Percentiles rank a stretch among this genome's conserved stretches.
Evolutionary conservation across 1,284 basidiomycete species (phyloP).

Genomic region (Cutaneotrichosporon dermatis): DNA sequence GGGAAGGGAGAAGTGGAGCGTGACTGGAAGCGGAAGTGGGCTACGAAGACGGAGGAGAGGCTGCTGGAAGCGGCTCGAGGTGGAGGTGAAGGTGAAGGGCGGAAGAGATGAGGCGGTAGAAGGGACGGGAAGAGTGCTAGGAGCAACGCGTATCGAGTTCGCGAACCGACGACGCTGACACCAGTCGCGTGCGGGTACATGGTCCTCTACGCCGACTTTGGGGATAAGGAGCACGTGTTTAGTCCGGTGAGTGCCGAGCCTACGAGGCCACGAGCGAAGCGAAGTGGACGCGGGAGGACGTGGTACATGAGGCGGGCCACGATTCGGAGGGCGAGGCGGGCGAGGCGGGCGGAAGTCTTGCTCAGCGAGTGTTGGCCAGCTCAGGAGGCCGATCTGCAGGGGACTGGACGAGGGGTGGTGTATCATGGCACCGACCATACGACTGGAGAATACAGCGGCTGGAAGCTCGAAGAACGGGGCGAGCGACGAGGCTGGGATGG

Average conservation of each 20-base stretch:
- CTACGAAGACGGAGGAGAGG: not conserved
- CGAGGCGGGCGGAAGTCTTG: no score
- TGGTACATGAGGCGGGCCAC: no score
- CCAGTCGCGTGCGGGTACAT: slow-evolving; percentile 41
- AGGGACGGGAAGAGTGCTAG: not conserved
- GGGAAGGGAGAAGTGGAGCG: not conserved
- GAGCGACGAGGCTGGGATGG: no score
- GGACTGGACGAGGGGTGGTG: no score
- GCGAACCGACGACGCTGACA: not conserved
- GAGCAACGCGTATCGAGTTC: not conserved
- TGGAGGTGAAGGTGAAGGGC: no score
- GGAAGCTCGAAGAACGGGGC: no score
- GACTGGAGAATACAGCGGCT: no score
- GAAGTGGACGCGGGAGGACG: not conserved
- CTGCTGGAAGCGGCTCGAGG: not conserved
- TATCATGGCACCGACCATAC: no score
- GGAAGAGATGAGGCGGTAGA: not conserved
- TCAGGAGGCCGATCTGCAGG: no score
- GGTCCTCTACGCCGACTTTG: slow-evolving; percentile 44
- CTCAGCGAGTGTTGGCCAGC: no score
- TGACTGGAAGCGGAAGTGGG: no score
- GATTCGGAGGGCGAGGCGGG: no score
- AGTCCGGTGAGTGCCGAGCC: slow-evolving; percentile 36
- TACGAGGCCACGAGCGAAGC: not conserved
- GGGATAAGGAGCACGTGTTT: slow-evolving; percentile 44